Evolutionary conservation across 2,329 filamentous ascomycete genomes (phyloP).

Genomic region (Fusarium redolens): DNA sequence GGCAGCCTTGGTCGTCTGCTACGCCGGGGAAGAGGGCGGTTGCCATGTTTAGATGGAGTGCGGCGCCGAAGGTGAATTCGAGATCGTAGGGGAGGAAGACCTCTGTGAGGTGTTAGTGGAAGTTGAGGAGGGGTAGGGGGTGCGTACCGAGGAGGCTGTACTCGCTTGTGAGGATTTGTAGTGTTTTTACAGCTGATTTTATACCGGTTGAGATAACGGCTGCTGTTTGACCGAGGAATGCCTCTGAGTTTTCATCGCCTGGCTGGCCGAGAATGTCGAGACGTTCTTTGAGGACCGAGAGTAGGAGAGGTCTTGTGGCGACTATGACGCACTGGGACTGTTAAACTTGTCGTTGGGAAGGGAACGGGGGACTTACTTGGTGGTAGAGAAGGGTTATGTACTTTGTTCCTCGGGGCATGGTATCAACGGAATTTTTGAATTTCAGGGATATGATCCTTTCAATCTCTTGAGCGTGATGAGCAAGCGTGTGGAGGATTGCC

Average conservation of each 20-base stretch:
- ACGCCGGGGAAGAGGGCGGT: conserved; percentile 50
- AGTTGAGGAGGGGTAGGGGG: fast-evolving
- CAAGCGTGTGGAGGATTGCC: conserved; percentile 51
- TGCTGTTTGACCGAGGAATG: conserved; percentile 49
- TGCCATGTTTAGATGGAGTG: conserved; percentile 52
- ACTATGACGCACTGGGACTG: conserved; percentile 51
- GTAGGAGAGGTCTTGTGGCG: conserved; percentile 52
- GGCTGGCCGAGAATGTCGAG: conserved; percentile 44
- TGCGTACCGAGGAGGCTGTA: conserved; percentile 50
- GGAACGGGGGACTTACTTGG: conserved; percentile 43
- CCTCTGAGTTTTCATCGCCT: conserved; percentile 47
- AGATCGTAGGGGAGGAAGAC: conserved; percentile 53
- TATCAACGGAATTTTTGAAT: conserved; percentile 50
- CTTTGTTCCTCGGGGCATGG: conserved; percentile 52
- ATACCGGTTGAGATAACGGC: conserved; percentile 54
- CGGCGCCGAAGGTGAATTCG: conserved; percentile 52
- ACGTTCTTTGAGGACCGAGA: conserved; percentile 53
- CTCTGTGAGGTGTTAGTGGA: conserved; percentile 38
- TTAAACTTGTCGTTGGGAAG: fast-evolving
- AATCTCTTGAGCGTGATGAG: conserved; percentile 53
- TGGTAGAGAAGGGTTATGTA: conserved; percentile 54
- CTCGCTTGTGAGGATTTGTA: conserved; percentile 52
- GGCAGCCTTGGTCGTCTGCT: conserved; percentile 41
- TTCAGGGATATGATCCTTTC: conserved; percentile 50
- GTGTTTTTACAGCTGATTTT: conserved; percentile 54